These are phyloP conservation scores for Calonectria fujianensis DNA, from an alignment of 2,329 filamentous ascomycete species.

Conservation along the genomic window DNA sequence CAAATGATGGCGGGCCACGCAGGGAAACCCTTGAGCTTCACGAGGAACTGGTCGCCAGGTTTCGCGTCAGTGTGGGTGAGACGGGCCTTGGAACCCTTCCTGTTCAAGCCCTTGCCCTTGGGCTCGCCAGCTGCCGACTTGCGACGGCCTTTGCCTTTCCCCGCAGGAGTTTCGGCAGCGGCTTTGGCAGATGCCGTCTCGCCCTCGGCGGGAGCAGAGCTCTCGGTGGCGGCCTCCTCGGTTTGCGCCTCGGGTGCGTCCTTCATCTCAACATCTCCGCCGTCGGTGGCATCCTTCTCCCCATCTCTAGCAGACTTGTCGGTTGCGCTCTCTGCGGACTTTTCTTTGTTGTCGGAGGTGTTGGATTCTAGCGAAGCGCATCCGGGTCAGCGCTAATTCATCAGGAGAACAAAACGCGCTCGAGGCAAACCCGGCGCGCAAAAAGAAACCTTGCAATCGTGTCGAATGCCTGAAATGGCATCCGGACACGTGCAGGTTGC, in stretches of 20 bases:
- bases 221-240: constrained; percentile 56
- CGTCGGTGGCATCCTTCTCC: constrained; percentile 54
- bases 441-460: constrained; percentile 25
- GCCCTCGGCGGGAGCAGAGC: constrained; percentile 51
- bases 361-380: constrained; percentile 54
- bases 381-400: constrained; percentile 55
- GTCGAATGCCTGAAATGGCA: constrained; percentile 8
- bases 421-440: constrained; percentile 42
- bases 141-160: constrained; percentile 75
- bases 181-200: constrained; percentile 53
- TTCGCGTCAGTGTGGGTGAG: constrained; percentile 85
- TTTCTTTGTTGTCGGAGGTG: constrained; percentile 55
- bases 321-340: constrained; percentile 56
- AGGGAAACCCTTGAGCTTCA: constrained; percentile 95
- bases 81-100: constrained; percentile 86
- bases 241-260: constrained; percentile 58
- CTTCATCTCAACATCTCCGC: constrained; percentile 73
- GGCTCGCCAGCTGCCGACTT: constrained; percentile 83
- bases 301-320: constrained; percentile 54
- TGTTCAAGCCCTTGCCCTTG: constrained; percentile 88
- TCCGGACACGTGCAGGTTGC: constrained; percentile 35
- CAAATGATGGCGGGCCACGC: constrained; percentile 96
- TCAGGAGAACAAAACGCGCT: constrained; percentile 50
- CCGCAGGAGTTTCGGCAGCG: constrained; percentile 55
- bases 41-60: constrained; percentile 93